These are phyloP conservation scores for Clonostachys sp. DNA, from an alignment of 2,329 filamentous ascomycete species.

Conservation along the genomic window DNA sequence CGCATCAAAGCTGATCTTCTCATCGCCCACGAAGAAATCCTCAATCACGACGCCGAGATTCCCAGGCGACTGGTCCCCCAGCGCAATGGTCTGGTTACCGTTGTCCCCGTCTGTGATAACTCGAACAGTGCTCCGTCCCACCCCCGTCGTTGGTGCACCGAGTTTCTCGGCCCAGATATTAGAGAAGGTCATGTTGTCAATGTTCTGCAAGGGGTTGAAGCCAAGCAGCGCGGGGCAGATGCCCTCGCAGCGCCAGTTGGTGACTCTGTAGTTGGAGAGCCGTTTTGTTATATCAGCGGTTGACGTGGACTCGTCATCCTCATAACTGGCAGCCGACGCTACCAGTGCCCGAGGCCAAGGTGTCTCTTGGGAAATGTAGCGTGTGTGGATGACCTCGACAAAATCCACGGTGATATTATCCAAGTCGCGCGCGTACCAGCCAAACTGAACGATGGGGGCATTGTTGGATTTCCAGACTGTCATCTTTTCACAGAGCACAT, in stretches of 20 bases:
- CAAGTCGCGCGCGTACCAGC: slow-evolving; percentile 21
- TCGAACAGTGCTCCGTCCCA: slow-evolving; percentile 5
- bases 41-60: slow-evolving; percentile 7
- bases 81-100: slow-evolving; percentile 3
- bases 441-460: slow-evolving; percentile 25
- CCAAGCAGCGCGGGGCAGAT: slow-evolving; percentile 8
- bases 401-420: slow-evolving; percentile 14
- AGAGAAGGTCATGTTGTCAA: slow-evolving; percentile 5
- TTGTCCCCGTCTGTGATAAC: slow-evolving; percentile 6
- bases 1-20: slow-evolving; percentile 6
- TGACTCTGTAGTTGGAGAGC: slow-evolving; percentile 7
- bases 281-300: slow-evolving; percentile 6
- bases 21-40: slow-evolving; percentile 7
- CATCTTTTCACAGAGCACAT: slow-evolving; percentile 12
- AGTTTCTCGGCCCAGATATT: slow-evolving; percentile 8
- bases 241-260: slow-evolving; percentile 10
- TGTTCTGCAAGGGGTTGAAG: slow-evolving; percentile 10
- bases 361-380: slow-evolving; percentile 3
- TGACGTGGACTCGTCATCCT: slow-evolving; percentile 3
- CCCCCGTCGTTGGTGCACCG: neutral
- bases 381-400: slow-evolving; percentile 17
- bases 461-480: slow-evolving; percentile 22
- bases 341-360: slow-evolving; percentile 6
- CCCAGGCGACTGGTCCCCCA: slow-evolving; percentile 6
- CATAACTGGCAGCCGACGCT: slow-evolving; percentile 6